Conservation (phyloP, 345 rosid genomes). For the Microthlaspi erraticum region DNA sequence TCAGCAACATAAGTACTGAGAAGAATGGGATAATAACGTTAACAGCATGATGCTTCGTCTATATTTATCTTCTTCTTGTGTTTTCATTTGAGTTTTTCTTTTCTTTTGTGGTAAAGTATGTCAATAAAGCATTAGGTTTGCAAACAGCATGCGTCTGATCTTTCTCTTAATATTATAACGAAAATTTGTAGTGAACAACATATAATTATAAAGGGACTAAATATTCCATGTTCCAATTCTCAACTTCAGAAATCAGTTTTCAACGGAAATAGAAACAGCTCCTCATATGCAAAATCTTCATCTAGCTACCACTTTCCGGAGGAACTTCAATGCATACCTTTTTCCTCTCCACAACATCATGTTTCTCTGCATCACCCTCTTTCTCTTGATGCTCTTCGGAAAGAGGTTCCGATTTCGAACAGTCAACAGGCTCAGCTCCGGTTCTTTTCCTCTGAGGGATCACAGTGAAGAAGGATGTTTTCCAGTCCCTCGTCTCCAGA, state of each 20-base stretch:
- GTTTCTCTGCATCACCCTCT: conserved; percentile 44
- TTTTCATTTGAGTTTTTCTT: conserved; percentile 20
- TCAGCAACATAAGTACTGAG: conserved; percentile 43
- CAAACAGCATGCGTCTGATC: conserved; percentile 12
- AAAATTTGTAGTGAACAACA: conserved; percentile 15
- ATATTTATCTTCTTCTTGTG: conserved; percentile 28
- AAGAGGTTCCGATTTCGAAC: conserved; percentile 40
- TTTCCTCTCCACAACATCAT: conserved; percentile 53
- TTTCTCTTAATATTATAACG: too few species aligned
- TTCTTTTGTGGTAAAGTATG: conserved; percentile 20
- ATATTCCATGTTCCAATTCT: conserved; percentile 25
- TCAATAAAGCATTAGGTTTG: conserved; percentile 34
- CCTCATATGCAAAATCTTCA: conserved; percentile 30
- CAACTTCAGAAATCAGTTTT: conserved; percentile 28
- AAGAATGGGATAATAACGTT: conserved; percentile 25
- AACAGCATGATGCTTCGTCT: conserved; percentile 32
- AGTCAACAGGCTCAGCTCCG: conserved; percentile 50
- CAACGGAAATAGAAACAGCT: conserved; percentile 22
- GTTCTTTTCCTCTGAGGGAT: conserved; percentile 89
- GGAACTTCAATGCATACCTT: conserved; percentile 58
- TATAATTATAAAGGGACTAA: conserved; percentile 17
- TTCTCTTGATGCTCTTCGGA: conserved; percentile 45
- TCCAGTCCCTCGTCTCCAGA: conserved; percentile 87
- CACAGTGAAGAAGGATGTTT: conserved; percentile 81
- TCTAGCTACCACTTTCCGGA: conserved; percentile 43